phyloP scores from a whole-genome alignment of 2,329 filamentous ascomycete species.

The Phaeosphaeriaceae sp. region DNA sequence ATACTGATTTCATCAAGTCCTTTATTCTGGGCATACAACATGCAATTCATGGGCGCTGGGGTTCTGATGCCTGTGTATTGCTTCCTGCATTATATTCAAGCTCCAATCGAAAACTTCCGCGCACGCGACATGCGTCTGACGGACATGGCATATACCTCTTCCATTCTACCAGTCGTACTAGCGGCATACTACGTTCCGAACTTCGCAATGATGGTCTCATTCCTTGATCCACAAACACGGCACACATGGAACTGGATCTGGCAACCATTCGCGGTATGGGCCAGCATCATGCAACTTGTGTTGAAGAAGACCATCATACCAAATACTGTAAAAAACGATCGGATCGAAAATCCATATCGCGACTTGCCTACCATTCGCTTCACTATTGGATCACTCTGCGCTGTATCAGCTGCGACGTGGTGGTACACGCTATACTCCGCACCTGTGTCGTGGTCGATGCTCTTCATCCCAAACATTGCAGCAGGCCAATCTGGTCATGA shows the following conservation, averaged over 20 bases:
- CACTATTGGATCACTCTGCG: constrained; percentile 16
- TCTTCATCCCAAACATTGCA: constrained; percentile 15
- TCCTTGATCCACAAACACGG: constrained; percentile 13
- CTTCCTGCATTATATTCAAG: constrained; percentile 19
- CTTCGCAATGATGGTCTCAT: constrained; percentile 3
- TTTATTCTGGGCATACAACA: constrained; percentile 18
- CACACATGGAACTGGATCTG: constrained; percentile 19
- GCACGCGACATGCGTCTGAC: constrained; percentile 20
- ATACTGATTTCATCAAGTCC: constrained; percentile 6
- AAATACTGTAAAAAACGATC: constrained; percentile 14
- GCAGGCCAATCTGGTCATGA: constrained; percentile 10
- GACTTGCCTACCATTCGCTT: constrained; percentile 19
- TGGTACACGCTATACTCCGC: constrained; percentile 17
- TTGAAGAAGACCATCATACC: constrained; percentile 21
- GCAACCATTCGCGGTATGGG: constrained; percentile 19
- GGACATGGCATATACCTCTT: constrained; percentile 16
- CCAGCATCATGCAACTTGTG: constrained; percentile 16
- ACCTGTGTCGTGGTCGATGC: constrained; percentile 9
- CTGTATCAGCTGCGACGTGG: constrained; percentile 13
- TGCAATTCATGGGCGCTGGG: constrained; percentile 16
- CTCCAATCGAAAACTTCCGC: constrained; percentile 19
- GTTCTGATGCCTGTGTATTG: constrained; percentile 16
- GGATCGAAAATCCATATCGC: constrained; percentile 6
- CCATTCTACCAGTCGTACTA: constrained; percentile 16
- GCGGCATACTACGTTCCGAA: constrained; percentile 14